Percentiles rank a stretch among this genome's conserved stretches.
Conservation (phyloP, 345 rosid genomes). For the Arabis hirsuta region DNA sequence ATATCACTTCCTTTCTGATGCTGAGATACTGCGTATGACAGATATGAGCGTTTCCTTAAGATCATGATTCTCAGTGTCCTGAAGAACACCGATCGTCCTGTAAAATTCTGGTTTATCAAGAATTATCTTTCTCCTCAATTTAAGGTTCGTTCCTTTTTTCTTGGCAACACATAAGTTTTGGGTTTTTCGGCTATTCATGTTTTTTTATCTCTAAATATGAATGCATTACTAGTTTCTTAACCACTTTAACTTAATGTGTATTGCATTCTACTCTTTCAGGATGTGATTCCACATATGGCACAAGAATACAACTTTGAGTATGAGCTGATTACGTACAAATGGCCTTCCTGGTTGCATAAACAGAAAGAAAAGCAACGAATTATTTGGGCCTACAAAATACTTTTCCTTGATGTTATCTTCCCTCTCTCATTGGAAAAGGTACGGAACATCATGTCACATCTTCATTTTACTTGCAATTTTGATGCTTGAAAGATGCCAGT, state of each 20-base stretch:
- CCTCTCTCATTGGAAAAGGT: constrained; percentile 98
- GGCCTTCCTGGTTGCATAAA: constrained; percentile 99
- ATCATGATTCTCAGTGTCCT: constrained; percentile 97
- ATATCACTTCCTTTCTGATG: constrained; percentile 22
- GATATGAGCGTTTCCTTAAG: constrained; percentile 95
- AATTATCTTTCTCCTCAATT: constrained; percentile 98
- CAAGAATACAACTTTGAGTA: constrained; percentile 87
- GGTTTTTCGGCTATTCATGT: neutral
- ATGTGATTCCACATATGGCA: constrained; percentile 97
- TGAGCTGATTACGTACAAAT: constrained; percentile 92
- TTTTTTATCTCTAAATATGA: neutral
- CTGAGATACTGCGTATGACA: constrained; percentile 47
- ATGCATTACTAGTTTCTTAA: neutral
- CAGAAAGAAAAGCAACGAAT: constrained; percentile 98
- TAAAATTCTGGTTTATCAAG: constrained; percentile 99
- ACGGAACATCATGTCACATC: constrained; percentile 23
- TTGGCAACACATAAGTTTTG: neutral
- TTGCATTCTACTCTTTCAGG: constrained; percentile 54
- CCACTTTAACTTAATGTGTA: constrained; percentile 4
- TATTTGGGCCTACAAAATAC: constrained; percentile 98
- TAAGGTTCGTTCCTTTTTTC: constrained; percentile 59
- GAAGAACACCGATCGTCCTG: constrained; percentile 88
- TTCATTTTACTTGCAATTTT: constrained; percentile 21
- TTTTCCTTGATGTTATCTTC: constrained; percentile 97
- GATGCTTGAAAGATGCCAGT: constrained; percentile 15